These are phyloP conservation scores for Hypericum perforatum DNA, from an alignment of 345 rosid species.

Conservation along the genomic window DNA sequence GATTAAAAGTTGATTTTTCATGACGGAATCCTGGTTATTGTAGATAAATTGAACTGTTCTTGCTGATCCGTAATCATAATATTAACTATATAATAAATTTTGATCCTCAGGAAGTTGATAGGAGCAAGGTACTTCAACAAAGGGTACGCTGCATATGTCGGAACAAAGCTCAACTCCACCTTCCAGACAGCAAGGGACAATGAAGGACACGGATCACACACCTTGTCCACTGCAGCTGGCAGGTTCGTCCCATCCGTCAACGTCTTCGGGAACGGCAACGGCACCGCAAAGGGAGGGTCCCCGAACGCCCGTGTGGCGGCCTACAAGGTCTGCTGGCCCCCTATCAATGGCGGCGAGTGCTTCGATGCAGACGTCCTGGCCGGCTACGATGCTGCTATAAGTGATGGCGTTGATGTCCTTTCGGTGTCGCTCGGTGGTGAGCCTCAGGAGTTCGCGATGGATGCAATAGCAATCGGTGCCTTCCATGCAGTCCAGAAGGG, in stretches of 20 bases:
- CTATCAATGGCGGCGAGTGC: not conserved
- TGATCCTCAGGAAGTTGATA: conserved; percentile 10
- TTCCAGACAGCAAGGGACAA: conserved; percentile 2
- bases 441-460: not conserved
- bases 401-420: conserved; percentile 14
- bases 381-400: conserved; percentile 14
- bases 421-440: conserved; percentile 10
- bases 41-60: too few species aligned
- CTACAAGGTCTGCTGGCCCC: conserved; percentile 8
- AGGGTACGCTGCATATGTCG: not conserved
- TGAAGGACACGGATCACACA: conserved; percentile 19
- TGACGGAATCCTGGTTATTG: not conserved
- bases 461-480: not conserved
- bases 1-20: not conserved
- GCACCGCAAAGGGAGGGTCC: conserved; percentile 14
- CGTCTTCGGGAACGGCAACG: conserved; percentile 9
- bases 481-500: conserved; percentile 1
- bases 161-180: not conserved
- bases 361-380: conserved; percentile 12
- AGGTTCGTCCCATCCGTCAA: conserved; percentile 11
- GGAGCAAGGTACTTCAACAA: conserved; percentile 22
- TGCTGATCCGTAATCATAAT: too few species aligned
- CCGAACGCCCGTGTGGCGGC: conserved; percentile 12
- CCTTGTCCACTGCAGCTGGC: conserved; percentile 14
- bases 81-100: too few species aligned